A percentile compares a stretch with the other conserved stretches of the same genome.
Conservation (phyloP, 1,284 basidiomycete species). For the Grifola frondosa region DNA sequence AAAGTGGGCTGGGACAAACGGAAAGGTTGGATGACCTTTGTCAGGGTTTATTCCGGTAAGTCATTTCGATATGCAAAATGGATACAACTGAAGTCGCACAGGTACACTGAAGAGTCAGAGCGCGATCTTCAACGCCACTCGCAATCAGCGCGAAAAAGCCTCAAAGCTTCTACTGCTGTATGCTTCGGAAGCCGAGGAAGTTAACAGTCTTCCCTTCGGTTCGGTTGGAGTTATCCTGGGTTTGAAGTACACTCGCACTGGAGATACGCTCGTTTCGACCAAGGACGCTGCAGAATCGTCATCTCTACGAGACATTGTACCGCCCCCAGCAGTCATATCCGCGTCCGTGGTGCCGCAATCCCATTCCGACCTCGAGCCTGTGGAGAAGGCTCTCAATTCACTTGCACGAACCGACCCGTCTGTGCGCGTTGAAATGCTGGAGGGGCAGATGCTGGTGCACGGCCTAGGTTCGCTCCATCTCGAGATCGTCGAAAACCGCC, state of each 20-base stretch:
- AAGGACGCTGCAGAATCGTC: slow-evolving; percentile 37
- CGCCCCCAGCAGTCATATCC: slow-evolving; percentile 77
- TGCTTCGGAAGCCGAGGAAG: slow-evolving; percentile 77
- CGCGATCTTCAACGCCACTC: slow-evolving; percentile 65
- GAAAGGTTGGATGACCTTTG: slow-evolving; percentile 89
- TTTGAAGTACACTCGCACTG: slow-evolving; percentile 80
- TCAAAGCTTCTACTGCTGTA: slow-evolving; percentile 82
- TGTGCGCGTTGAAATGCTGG: slow-evolving; percentile 72
- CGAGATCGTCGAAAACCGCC: slow-evolving; percentile 80
- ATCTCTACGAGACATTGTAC: slow-evolving; percentile 64
- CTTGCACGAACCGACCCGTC: slow-evolving; percentile 87
- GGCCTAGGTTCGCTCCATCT: slow-evolving; percentile 85
- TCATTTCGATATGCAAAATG: slow-evolving; percentile 1
- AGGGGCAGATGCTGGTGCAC: slow-evolving; percentile 82
- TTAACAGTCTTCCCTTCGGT: slow-evolving; percentile 78
- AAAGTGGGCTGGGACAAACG: slow-evolving; percentile 86
- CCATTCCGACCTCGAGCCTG: slow-evolving; percentile 74
- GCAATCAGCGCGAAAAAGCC: slow-evolving; percentile 69
- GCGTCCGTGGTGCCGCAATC: slow-evolving; percentile 80
- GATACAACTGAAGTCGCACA: slow-evolving; percentile 29
- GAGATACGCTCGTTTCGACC: slow-evolving; percentile 76
- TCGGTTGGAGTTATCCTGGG: slow-evolving; percentile 86
- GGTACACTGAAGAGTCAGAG: slow-evolving; percentile 68
- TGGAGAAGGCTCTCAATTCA: slow-evolving; percentile 72
- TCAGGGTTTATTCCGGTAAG: slow-evolving; percentile 84